phyloP scores from a whole-genome alignment of 371 early-diverging fungal species.

The Rhizomucor miehei region DNA sequence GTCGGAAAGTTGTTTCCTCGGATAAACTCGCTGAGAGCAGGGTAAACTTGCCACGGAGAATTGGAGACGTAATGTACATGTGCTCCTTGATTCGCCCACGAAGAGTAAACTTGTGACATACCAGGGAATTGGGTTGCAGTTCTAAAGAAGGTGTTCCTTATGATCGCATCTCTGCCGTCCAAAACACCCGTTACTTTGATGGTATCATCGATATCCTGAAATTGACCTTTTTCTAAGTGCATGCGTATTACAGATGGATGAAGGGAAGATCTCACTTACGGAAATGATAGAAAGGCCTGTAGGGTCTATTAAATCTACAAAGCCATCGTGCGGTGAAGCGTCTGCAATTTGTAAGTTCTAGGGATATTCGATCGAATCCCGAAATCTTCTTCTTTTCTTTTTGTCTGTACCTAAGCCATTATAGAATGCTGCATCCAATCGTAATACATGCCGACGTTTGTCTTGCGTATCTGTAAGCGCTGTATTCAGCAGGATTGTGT shows the following conservation, averaged over 20 bases:
- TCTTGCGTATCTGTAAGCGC: constrained; percentile 1
- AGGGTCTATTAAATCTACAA: constrained; percentile 49
- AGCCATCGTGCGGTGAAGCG: constrained; percentile 23
- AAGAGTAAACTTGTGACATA: constrained; percentile 36
- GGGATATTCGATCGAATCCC: no score
- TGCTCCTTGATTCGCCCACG: constrained; percentile 32
- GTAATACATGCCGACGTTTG: constrained; percentile 7
- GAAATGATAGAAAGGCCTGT: constrained; percentile 56
- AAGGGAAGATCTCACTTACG: constrained; percentile 10
- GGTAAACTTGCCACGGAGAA: constrained; percentile 49
- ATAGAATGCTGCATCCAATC: constrained; percentile 14
- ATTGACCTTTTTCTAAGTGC: not conserved
- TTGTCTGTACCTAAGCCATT: constrained; percentile 7
- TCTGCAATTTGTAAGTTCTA: no score
- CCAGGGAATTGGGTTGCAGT: constrained; percentile 37
- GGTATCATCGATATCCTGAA: constrained; percentile 60
- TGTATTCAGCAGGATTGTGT: constrained; percentile 18
- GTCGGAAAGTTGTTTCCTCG: constrained; percentile 31
- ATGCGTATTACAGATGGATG: no score
- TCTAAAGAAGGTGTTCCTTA: constrained; percentile 44
- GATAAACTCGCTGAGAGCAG: constrained; percentile 38
- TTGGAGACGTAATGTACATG: constrained; percentile 51
- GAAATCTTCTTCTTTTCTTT: no score
- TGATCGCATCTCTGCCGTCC: constrained; percentile 41
- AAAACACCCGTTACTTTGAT: constrained; percentile 58